Base-by-base conservation (phyloP, 805 yeast genomes). In the Metschnikowia arizonensis region DNA sequence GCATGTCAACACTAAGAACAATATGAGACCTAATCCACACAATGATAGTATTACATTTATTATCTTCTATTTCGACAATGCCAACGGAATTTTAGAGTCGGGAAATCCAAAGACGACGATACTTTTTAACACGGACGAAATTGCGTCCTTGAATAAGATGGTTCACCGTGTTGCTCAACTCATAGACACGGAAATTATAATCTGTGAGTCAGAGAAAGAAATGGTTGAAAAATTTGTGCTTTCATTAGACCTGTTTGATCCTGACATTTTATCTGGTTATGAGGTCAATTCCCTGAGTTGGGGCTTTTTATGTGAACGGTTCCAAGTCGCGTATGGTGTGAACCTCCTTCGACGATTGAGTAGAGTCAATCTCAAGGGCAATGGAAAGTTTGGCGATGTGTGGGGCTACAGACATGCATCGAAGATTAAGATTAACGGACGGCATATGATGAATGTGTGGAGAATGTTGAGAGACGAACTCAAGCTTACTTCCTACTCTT, bases 381-480 rank as follows among this genome's bases (percentile, higher is more conserved):
- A 69, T 33, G 80, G 78, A 28, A 83, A 77, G 55, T 59, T 73
- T 38, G 79, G 81, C 1, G 90, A 85, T 55, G 66, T 79, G 29
- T 89, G 95, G 91, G 96, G 96, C 0, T 79, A 78, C 49, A 78
- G 85, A 0, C 90, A 87, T 57, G 85, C 95, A 0, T 77, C 96
- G 0, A 79, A 77, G 1, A 74, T 88, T 9, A 66, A 60, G 36
- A 73, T 90, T 1, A 75, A 82, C 9, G 99, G 99, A 0, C 62
- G 99, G 30, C 95, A 91, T 58, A 70, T 86, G 56, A 57, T 93
- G 24, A 91, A 90, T 57, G 66, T 91, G 0, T 93, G 99, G 99
- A 68, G 97, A 52, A 63, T 80, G 2, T 52, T 93, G 43, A 68
- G 86, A 44, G 62, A 73, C 4, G 95, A 85, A 23, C 50, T 86